Evolutionary conservation across 73 alveolate genomes (phyloP).

Genomic region (Effrenium voratum): DNA sequence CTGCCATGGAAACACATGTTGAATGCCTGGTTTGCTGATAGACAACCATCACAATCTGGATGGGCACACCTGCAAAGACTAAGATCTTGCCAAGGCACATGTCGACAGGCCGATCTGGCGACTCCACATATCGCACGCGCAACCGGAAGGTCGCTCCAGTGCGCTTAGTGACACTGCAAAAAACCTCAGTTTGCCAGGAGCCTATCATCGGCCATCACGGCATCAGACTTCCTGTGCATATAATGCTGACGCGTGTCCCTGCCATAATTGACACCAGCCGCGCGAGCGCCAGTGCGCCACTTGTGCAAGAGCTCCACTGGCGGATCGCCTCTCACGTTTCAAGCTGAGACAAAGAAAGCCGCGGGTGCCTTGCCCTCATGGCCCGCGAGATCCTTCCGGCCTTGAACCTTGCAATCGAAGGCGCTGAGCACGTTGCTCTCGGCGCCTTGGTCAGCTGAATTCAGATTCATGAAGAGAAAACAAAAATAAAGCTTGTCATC

Average conservation of each 20-base stretch:
- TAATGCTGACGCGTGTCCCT: background rate
- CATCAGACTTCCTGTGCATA: no score
- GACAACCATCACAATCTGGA: no score
- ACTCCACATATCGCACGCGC: slow-evolving; percentile 77
- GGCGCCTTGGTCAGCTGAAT: slow-evolving; percentile 11
- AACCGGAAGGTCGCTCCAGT: slow-evolving; percentile 57
- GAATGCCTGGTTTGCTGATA: no score
- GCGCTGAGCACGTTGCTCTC: slow-evolving; percentile 49
- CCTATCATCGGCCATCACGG: background rate
- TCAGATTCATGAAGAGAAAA: background rate
- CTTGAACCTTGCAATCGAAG: slow-evolving; percentile 68
- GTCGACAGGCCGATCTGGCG: slow-evolving; percentile 82
- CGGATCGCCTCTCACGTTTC: slow-evolving; percentile 12
- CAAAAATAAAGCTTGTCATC: background rate
- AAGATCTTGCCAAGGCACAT: background rate
- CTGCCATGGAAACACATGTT: no score
- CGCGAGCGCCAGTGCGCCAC: slow-evolving; percentile 82
- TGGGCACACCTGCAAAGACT: no score
- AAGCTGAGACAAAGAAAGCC: background rate
- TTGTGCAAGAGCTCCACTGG: slow-evolving; percentile 68
- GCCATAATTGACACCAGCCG: slow-evolving; percentile 76
- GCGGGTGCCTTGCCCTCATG: background rate
- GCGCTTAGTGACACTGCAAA: slow-evolving; percentile 68
- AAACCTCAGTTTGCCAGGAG: slow-evolving; percentile 26
- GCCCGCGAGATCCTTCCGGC: background rate